phyloP scores from a whole-genome alignment of 768 basidiomycete genomes.

The Russula sp. region DNA sequence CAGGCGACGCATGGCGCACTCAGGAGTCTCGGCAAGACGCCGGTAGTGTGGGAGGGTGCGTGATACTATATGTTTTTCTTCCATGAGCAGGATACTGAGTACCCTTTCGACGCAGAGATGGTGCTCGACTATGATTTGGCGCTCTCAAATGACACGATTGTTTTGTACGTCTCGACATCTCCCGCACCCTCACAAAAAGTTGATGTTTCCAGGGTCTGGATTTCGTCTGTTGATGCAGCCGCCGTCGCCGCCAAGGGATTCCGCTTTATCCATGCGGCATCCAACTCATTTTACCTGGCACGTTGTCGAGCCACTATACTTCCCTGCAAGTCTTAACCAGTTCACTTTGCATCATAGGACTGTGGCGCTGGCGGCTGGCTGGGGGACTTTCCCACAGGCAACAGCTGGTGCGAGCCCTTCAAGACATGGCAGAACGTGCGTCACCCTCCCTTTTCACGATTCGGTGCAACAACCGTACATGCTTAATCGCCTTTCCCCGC shows the following conservation, averaged over 20 bases:
- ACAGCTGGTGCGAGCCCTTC: slow-evolving; percentile 75
- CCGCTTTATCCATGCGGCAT: slow-evolving; percentile 60
- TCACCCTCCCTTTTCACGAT: neutral
- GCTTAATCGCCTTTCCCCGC: too few relatives aligned
- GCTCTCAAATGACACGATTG: slow-evolving; percentile 12
- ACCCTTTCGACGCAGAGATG: neutral
- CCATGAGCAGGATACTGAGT: neutral
- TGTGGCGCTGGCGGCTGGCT: slow-evolving; percentile 72
- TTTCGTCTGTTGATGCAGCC: slow-evolving; percentile 53
- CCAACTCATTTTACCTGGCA: slow-evolving; percentile 73
- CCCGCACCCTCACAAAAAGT: neutral
- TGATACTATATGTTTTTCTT: neutral
- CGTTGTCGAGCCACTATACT: slow-evolving; percentile 11
- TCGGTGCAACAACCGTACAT: neutral
- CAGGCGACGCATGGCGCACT: slow-evolving; percentile 54
- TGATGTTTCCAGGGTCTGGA: slow-evolving; percentile 54
- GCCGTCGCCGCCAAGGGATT: slow-evolving; percentile 56
- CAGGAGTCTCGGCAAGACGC: slow-evolving; percentile 53
- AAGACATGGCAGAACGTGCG: slow-evolving; percentile 71
- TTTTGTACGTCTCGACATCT: neutral
- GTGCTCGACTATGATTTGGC: neutral
- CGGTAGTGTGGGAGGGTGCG: slow-evolving; percentile 77
- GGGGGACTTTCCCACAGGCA: slow-evolving; percentile 41
- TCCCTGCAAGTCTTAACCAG: neutral
- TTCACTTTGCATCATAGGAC: slow-evolving; percentile 35